Conservation (phyloP, 2,329 filamentous ascomycete genomes). For the Mycosphaerella sp. region DNA sequence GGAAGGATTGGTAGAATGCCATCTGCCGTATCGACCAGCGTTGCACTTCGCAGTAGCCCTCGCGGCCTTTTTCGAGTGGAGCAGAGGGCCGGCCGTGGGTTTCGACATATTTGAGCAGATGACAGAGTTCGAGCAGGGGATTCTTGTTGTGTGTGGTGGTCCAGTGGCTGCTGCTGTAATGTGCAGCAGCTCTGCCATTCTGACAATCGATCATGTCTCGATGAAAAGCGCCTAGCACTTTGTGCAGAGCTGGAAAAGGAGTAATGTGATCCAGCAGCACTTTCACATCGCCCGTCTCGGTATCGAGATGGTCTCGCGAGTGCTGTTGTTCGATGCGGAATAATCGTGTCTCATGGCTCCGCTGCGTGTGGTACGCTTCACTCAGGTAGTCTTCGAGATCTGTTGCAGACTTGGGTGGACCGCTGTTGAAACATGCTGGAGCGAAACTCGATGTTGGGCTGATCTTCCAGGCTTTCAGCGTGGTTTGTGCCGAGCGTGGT, state of each 20-base stretch:
- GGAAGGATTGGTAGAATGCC: conserved; percentile 6
- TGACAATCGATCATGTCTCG: conserved; percentile 9
- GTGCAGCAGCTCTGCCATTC: conserved; percentile 2
- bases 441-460: background rate
- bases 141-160: background rate
- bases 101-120: conserved; percentile 11
- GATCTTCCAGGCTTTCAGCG: conserved; percentile 7
- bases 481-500: background rate
- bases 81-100: background rate
- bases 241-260: conserved; percentile 6
- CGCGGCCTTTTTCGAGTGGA: background rate
- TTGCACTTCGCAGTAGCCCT: background rate
- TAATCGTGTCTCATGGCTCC: background rate
- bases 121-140: conserved; percentile 2
- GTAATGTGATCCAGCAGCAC: conserved; percentile 2
- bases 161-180: background rate
- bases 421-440: conserved; percentile 1
- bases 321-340: conserved; percentile 7
- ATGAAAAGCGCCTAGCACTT: conserved; percentile 8
- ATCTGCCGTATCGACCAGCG: conserved; percentile 13
- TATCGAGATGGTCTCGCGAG: conserved; percentile 1
- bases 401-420: background rate
- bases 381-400: background rate
- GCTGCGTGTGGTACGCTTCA: background rate
- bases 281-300: background rate